Evolutionary conservation across 2,329 filamentous ascomycete genomes (phyloP).

Genomic region (Ophiostoma perfectum): DNA sequence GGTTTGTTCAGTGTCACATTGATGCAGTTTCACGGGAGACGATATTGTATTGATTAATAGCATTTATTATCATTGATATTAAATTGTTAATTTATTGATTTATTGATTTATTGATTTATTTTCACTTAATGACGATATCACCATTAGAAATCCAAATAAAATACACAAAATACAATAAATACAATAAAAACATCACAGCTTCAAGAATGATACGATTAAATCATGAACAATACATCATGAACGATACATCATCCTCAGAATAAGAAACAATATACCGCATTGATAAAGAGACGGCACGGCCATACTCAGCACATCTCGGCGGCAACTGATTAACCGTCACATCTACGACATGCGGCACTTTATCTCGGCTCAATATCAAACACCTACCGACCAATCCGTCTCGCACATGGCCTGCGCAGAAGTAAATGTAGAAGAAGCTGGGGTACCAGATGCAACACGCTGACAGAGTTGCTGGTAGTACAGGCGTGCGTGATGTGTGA

Average conservation of each 20-base stretch:
- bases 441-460: not conserved
- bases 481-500: fast-evolving
- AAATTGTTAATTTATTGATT: not conserved
- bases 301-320: not conserved
- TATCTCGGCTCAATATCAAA: not conserved
- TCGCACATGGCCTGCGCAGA: not conserved
- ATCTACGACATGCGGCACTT: not conserved
- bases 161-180: not conserved
- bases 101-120: not conserved
- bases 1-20: too few species aligned
- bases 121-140: not conserved
- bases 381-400: not conserved
- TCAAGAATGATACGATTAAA: too few species aligned
- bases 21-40: too few species aligned
- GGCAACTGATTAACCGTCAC: not conserved
- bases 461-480: too few species aligned
- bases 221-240: too few species aligned
- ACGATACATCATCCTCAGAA: too few species aligned
- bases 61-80: not conserved
- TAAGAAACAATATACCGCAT: not conserved
- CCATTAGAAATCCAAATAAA: not conserved
- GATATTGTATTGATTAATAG: not conserved
- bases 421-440: not conserved
- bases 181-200: not conserved
- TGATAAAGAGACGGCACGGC: not conserved